These are phyloP conservation scores for Dendrobium huoshanense DNA, from an alignment of 106 monocot species.

Conservation along the genomic window DNA sequence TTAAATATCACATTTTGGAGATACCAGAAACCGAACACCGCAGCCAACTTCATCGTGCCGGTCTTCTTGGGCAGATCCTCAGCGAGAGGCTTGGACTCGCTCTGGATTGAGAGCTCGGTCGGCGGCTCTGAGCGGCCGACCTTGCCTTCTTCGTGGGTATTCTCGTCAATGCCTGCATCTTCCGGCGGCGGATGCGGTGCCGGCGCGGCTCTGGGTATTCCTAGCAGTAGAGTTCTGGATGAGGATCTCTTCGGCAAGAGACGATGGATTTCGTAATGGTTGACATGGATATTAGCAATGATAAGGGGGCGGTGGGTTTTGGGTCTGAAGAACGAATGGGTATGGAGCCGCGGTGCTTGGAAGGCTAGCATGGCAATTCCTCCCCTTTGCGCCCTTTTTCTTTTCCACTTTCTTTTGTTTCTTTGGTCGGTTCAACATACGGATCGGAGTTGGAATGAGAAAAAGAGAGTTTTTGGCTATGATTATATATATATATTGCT, in stretches of 20 bases:
- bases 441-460: no score
- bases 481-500: no score
- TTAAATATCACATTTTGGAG: constrained; percentile 56
- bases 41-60: constrained; percentile 13
- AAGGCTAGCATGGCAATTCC: neutral
- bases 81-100: no score
- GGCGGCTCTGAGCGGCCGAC: no score
- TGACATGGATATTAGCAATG: neutral
- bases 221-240: neutral
- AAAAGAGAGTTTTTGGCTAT: no score
- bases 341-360: neutral
- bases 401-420: no score
- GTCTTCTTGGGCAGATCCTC: no score
- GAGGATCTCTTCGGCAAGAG: neutral
- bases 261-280: neutral
- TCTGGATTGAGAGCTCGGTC: no score
- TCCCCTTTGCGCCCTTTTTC: no score
- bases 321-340: neutral
- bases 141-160: no score
- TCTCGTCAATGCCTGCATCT: neutral
- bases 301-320: no score
- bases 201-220: neutral
- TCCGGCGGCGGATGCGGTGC: neutral
- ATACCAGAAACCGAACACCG: constrained; percentile 53
- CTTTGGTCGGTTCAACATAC: no score